Evolutionary conservation across 2,329 filamentous ascomycete species (phyloP).

Genomic region (Paraphaeosphaeria sporulosa): DNA sequence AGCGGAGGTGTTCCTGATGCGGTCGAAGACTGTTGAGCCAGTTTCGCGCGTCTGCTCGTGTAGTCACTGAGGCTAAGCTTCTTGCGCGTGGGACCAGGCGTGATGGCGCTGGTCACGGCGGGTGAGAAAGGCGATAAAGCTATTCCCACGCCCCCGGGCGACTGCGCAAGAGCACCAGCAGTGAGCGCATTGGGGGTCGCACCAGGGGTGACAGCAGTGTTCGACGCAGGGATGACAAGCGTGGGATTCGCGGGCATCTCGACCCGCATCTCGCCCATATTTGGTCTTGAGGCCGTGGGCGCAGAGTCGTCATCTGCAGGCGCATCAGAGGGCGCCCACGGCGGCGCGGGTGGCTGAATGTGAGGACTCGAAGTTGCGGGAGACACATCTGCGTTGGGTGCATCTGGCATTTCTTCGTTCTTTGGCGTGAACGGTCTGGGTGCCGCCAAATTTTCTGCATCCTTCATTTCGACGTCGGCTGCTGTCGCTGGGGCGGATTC

Average conservation of each 20-base stretch:
- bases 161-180: constrained; percentile 37
- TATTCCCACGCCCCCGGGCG: constrained; percentile 27
- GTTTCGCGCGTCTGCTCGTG: constrained; percentile 53
- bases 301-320: constrained; percentile 21
- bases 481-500: constrained; percentile 23
- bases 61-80: constrained; percentile 62
- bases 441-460: constrained; percentile 36
- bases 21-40: constrained; percentile 38
- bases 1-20: constrained; percentile 33
- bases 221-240: constrained; percentile 25
- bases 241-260: constrained; percentile 41
- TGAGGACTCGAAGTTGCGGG: constrained; percentile 37
- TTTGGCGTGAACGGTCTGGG: constrained; percentile 30
- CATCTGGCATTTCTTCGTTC: constrained; percentile 42
- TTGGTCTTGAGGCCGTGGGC: constrained; percentile 23
- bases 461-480: constrained; percentile 58
- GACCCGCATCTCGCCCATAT: constrained; percentile 33
- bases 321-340: constrained; percentile 32
- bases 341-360: constrained; percentile 45
- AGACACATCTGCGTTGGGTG: constrained; percentile 25
- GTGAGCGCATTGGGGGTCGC: constrained; percentile 29
- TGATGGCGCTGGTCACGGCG: constrained; percentile 52
- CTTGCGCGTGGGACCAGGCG: constrained; percentile 54
- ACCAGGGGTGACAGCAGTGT: constrained; percentile 30
- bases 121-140: constrained; percentile 46